phyloP scores from a whole-genome alignment of 73 alveolate species.

The Tetrahymena thermophila region DNA sequence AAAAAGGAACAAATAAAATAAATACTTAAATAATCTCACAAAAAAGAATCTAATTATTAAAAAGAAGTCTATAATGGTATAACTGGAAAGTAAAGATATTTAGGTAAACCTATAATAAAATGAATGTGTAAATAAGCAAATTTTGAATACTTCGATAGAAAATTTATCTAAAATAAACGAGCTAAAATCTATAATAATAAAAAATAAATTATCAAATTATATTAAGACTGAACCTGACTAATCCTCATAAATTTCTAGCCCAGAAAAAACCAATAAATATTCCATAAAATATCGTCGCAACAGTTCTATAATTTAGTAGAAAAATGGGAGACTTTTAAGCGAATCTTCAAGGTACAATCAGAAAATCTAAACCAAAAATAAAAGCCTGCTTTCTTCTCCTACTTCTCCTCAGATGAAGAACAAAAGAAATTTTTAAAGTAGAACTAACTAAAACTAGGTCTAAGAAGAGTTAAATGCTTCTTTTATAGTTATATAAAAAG shows the following conservation, averaged over 20 bases:
- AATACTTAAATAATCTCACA: neutral
- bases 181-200: neutral
- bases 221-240: neutral
- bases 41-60: too few relatives aligned
- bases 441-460: neutral
- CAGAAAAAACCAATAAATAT: neutral
- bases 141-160: neutral
- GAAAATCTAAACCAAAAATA: neutral
- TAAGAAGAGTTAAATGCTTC: neutral
- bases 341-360: neutral
- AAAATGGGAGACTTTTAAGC: neutral
- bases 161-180: neutral
- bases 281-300: neutral
- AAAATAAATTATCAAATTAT: neutral
- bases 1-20: neutral
- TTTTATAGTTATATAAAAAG: neutral
- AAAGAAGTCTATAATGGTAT: neutral
- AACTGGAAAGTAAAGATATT: neutral
- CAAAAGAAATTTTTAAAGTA: neutral
- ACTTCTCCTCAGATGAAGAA: neutral
- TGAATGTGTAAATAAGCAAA: neutral
- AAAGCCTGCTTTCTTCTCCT: neutral
- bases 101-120: neutral
- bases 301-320: neutral
- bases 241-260: neutral